These are phyloP conservation scores for Stagonosporopsis rhizophila DNA, from an alignment of 2,329 filamentous ascomycete species.

Conservation along the genomic window DNA sequence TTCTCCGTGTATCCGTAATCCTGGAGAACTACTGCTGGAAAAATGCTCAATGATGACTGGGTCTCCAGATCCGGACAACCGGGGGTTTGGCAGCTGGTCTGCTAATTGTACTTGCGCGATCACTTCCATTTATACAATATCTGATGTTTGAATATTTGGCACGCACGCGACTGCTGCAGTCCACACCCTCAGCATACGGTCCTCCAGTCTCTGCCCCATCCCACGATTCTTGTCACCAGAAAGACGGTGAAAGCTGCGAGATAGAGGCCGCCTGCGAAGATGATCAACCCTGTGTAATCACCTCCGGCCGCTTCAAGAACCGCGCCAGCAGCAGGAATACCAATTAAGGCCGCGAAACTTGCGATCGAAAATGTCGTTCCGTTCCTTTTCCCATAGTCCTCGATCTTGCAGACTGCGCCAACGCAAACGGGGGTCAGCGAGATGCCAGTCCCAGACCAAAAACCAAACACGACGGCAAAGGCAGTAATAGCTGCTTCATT, in stretches of 20 bases:
- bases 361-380: constrained; percentile 68
- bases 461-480: constrained; percentile 71
- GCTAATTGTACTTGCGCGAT: not conserved
- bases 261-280: constrained; percentile 29
- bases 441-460: constrained; percentile 71
- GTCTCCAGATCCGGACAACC: too few species aligned
- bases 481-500: constrained; percentile 65
- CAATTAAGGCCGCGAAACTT: constrained; percentile 69
- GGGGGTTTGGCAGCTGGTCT: not conserved
- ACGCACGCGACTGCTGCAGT: too few species aligned
- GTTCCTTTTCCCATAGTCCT: constrained; percentile 71
- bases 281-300: constrained; percentile 27
- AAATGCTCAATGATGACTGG: too few species aligned
- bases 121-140: not conserved
- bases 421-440: constrained; percentile 68
- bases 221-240: constrained; percentile 21
- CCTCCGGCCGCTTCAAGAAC: constrained; percentile 27
- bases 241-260: constrained; percentile 26
- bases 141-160: not conserved
- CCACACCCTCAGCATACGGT: not conserved
- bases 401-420: constrained; percentile 72
- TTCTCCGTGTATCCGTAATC: too few species aligned
- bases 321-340: constrained; percentile 69
- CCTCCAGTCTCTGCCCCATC: constrained; percentile 24
- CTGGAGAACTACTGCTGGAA: not conserved